Conservation (phyloP, 192 early-diverging fungal genomes). For the Umbelopsis vinacea region DNA sequence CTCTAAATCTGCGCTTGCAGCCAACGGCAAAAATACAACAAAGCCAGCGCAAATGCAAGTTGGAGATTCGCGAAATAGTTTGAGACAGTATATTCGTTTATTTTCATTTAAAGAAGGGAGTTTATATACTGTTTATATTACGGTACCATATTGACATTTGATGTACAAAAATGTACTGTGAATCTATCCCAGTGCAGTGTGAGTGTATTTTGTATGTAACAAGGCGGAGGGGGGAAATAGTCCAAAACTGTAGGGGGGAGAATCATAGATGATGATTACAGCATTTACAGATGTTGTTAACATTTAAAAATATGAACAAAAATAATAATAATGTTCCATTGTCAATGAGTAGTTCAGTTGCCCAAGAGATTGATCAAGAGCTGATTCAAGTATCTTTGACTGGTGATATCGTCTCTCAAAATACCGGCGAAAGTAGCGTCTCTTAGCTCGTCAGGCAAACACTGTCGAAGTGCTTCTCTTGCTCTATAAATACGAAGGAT, state of each 20-base stretch:
- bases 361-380: conserved; percentile 65
- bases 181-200: background rate
- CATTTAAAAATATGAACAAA: background rate
- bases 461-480: conserved; percentile 88
- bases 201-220: background rate
- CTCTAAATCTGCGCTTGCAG: too few relatives aligned
- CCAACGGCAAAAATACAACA: too few relatives aligned
- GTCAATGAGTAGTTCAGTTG: conserved; percentile 16
- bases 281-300: conserved; percentile 4
- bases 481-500: conserved; percentile 53
- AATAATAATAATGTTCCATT: background rate
- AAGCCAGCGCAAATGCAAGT: too few relatives aligned
- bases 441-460: conserved; percentile 84
- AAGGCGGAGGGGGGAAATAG: background rate
- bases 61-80: too few relatives aligned
- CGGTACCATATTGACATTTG: too few relatives aligned
- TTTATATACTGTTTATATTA: too few relatives aligned
- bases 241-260: background rate
- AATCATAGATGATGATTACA: background rate
- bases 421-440: conserved; percentile 87
- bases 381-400: conserved; percentile 81
- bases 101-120: too few relatives aligned
- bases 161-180: background rate
- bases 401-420: conserved; percentile 88
- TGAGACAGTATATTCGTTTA: too few relatives aligned